Evolutionary conservation across 768 basidiomycete genomes (phyloP).

Genomic region (Tephrocybe sp.): DNA sequence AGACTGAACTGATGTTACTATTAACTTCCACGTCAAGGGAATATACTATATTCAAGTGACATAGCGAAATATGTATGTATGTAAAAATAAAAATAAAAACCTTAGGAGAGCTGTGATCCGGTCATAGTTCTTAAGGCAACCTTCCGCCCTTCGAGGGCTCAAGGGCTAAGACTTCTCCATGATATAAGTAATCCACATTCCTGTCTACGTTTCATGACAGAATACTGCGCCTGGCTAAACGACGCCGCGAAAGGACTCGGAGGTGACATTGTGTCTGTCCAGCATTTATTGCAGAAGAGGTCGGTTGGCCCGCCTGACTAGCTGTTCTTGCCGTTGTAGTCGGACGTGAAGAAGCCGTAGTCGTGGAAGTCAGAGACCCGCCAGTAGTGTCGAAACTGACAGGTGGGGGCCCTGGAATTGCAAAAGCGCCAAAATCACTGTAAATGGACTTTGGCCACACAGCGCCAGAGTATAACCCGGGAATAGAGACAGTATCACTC

Average conservation of each 20-base stretch:
- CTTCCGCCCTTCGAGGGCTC: too few species aligned
- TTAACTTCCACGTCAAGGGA: too few species aligned
- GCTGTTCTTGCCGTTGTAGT: conserved; percentile 1
- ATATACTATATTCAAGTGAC: too few species aligned
- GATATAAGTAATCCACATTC: background rate
- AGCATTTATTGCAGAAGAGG: conserved; percentile 13
- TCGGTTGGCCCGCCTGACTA: background rate
- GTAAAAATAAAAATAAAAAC: too few species aligned
- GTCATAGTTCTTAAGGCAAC: too few species aligned
- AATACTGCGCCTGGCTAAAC: background rate
- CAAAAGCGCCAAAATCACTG: conserved; percentile 29
- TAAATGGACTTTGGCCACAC: conserved; percentile 34
- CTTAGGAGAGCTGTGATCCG: background rate
- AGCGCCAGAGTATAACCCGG: conserved; percentile 30
- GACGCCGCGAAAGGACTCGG: conserved; percentile 22
- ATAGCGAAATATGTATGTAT: too few species aligned
- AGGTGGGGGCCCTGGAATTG: conserved; percentile 35
- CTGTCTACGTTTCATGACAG: too few species aligned
- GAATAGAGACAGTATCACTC: conserved; percentile 33
- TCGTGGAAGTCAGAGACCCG: conserved; percentile 10
- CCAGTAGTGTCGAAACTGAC: conserved; percentile 26
- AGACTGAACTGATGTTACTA: too few species aligned
- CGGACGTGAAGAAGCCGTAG: conserved; percentile 1
- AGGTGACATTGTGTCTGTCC: conserved; percentile 20
- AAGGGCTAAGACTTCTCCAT: too few species aligned